Evolutionary conservation across 1,139 yeast genomes (phyloP).

Genomic region (Taiozyma sp.): DNA sequence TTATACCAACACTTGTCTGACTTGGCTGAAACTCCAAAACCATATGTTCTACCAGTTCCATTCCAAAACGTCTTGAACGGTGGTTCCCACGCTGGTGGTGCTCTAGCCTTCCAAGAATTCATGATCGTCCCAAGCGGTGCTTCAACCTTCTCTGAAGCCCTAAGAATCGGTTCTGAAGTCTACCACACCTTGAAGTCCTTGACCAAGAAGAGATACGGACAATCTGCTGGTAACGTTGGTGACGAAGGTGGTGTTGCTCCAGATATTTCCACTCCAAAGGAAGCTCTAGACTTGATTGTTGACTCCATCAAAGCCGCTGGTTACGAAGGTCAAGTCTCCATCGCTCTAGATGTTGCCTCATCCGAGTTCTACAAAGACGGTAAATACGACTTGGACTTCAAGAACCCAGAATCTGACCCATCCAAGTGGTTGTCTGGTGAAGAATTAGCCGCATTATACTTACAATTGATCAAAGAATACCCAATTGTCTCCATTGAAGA

Average conservation of each 20-base stretch:
- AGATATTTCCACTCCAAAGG: slow-evolving; percentile 85
- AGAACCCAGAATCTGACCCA: slow-evolving; percentile 75
- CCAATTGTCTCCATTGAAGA: slow-evolving; percentile 97
- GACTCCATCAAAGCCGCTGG: slow-evolving; percentile 89
- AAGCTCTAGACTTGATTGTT: slow-evolving; percentile 89
- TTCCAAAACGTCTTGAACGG: slow-evolving; percentile 98
- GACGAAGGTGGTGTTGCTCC: slow-evolving; percentile 99
- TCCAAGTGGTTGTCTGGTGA: slow-evolving; percentile 87
- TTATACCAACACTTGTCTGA: slow-evolving; percentile 82
- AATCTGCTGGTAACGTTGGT: slow-evolving; percentile 98
- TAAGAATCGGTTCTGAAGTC: slow-evolving; percentile 94
- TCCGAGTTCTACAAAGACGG: slow-evolving; percentile 96
- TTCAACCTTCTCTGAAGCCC: slow-evolving; percentile 82
- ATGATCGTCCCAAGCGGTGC: slow-evolving; percentile 96
- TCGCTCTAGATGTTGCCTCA: slow-evolving; percentile 94
- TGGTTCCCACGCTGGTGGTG: slow-evolving; percentile 99
- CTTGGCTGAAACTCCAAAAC: slow-evolving; percentile 58
- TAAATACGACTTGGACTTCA: slow-evolving; percentile 94
- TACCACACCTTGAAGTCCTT: slow-evolving; percentile 90
- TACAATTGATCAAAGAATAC: slow-evolving; percentile 73
- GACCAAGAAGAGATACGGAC: slow-evolving; percentile 91
- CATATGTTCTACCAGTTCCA: slow-evolving; percentile 89
- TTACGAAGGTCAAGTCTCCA: slow-evolving; percentile 83
- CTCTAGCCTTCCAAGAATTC: slow-evolving; percentile 96
- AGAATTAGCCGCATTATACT: slow-evolving; percentile 82